Evolutionary conservation across 371 early-diverging fungal species (phyloP).

Genomic region (Mycotypha africana): DNA sequence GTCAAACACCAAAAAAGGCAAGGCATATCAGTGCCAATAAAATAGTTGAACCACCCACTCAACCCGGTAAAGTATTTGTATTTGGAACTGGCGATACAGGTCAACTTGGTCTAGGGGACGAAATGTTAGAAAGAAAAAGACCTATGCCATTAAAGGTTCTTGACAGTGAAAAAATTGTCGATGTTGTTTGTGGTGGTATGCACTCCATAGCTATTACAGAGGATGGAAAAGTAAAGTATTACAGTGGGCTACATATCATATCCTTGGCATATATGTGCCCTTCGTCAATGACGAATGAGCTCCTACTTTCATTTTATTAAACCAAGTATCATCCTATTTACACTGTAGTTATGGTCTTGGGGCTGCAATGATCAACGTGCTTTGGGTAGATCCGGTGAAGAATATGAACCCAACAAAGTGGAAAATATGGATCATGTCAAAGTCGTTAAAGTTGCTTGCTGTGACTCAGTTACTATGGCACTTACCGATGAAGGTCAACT

Average conservation of each 20-base stretch:
- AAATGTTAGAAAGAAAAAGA: conserved; percentile 64
- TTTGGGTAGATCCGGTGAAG: conserved; percentile 88
- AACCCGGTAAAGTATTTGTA: conserved; percentile 74
- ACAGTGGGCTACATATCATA: background rate
- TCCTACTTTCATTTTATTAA: too few species aligned
- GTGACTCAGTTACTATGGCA: conserved; percentile 92
- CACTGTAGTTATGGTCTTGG: conserved; percentile 76
- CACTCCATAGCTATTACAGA: conserved; percentile 81
- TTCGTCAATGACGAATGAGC: too few species aligned
- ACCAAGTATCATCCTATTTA: too few species aligned
- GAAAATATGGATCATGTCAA: conserved; percentile 63
- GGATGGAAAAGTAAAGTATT: conserved; percentile 67
- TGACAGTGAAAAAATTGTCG: conserved; percentile 56
- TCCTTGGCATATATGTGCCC: too few species aligned
- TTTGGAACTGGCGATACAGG: conserved; percentile 95
- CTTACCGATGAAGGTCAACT: conserved; percentile 80
- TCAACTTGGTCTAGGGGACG: conserved; percentile 94
- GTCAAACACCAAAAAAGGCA: conserved; percentile 1
- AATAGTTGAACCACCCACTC: conserved; percentile 18
- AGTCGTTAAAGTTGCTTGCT: conserved; percentile 86
- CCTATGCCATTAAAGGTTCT: conserved; percentile 72
- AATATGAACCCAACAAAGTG: conserved; percentile 56
- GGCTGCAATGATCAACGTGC: conserved; percentile 99
- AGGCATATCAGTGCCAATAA: conserved; percentile 3
- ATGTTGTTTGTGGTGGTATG: conserved; percentile 85